Base-by-base conservation (phyloP, 2,329 filamentous ascomycete genomes). In the Myriosclerotinia duriaeana region DNA sequence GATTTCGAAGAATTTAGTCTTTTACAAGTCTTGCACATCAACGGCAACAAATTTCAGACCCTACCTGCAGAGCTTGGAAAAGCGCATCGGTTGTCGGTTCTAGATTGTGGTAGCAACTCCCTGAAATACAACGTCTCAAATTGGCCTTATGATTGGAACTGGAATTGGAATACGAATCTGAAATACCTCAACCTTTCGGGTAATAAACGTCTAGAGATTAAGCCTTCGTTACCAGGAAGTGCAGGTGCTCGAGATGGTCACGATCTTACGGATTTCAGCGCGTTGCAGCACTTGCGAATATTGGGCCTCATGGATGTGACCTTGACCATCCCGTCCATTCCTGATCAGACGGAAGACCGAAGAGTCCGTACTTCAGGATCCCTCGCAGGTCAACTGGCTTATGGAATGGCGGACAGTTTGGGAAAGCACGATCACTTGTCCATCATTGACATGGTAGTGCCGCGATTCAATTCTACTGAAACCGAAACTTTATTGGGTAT, bases 81-180 rank as follows among this genome's bases (percentile, higher is more conserved):
- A 77, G 92, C 97, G 54, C 91, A 93, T 79, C 95, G 95, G 78
- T 85, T 99, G 36, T 89, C 93, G 6, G 90, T 97, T 60, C 83
- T 99, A 61, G 95, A 99, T 78, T 96, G 96, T 69, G 94, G 93
- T 68, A 97, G 91, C 82, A 99, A 99, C 76, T 88, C 87, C 30
- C 82, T 99, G 66, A 99, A 98, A 78, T 99, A 99, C 84, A 99
- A 99, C 76, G 96, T 99, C 58, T 95, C 93, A 40, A 99, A 99
- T 75, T 97, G 96, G 83, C 95, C 94, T 0, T 99, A 99, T 76
- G 95, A 99, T 77, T 99, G 95, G 95, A 99, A 99, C 74, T 99
- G 95, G 95, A 98, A 98, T 75, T 91, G 95, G 83, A 99, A 99
- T 74, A 92, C 91, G 59, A 96, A 97, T 73, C 81, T 99, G 71